phyloP scores from a whole-genome alignment of 495 filamentous ascomycete genomes.

The Recurvomyces mirabilis region DNA sequence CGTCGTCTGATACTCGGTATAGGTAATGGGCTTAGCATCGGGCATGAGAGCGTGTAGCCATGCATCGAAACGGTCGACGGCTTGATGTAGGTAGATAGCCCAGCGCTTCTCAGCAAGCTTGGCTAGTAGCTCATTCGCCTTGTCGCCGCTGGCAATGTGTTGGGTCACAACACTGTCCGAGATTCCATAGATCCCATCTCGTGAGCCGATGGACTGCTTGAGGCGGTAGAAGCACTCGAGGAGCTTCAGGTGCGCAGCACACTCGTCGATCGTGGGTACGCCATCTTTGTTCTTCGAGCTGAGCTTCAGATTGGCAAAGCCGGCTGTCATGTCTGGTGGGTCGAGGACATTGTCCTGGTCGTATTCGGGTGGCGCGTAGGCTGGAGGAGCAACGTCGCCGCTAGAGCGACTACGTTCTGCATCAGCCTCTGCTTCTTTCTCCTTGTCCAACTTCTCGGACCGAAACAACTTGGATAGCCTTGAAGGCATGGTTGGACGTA shows the following conservation, averaged over 20 bases:
- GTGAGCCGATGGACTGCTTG: conserved; percentile 52
- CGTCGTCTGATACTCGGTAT: conserved; percentile 16
- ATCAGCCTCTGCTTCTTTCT: conserved; percentile 59
- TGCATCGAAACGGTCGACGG: conserved; percentile 57
- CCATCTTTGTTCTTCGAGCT: background rate
- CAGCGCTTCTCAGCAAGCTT: conserved; percentile 67
- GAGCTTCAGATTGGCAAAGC: conserved; percentile 12
- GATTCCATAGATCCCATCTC: conserved; percentile 55
- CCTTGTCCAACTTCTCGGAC: conserved; percentile 38
- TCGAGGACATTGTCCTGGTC: conserved; percentile 6
- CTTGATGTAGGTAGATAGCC: conserved; percentile 62
- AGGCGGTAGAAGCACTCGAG: conserved; percentile 58
- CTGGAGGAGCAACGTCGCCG: conserved; percentile 4
- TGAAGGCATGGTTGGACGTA: no score
- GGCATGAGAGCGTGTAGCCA: conserved; percentile 50
- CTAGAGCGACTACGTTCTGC: conserved; percentile 18
- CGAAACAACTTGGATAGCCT: conserved; percentile 10
- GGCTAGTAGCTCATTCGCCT: conserved; percentile 31
- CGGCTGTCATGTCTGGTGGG: conserved; percentile 14
- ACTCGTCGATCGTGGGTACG: conserved; percentile 34
- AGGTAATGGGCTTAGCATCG: conserved; percentile 21
- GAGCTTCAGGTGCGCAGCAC: conserved; percentile 67
- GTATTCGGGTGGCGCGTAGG: conserved; percentile 6
- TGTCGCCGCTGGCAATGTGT: conserved; percentile 12
- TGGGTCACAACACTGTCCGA: conserved; percentile 14